These are phyloP conservation scores for Penicillium fimorum DNA, from an alignment of 495 filamentous ascomycete species.

Conservation along the genomic window DNA sequence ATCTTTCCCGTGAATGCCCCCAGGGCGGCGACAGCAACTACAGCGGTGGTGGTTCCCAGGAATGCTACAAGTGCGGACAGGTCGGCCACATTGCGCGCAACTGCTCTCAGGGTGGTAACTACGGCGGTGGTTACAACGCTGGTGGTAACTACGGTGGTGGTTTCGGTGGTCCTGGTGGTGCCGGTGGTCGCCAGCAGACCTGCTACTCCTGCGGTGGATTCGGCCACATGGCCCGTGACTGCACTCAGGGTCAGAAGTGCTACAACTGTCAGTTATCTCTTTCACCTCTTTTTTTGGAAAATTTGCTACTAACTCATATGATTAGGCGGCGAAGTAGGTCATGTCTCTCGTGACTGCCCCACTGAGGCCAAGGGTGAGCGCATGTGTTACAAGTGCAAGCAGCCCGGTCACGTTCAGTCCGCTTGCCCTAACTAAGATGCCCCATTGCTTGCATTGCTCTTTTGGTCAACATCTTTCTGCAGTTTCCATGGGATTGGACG, in stretches of 20 bases:
- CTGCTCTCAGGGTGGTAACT: slow-evolving; percentile 68
- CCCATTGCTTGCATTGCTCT: slow-evolving; percentile 11
- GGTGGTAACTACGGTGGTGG: slow-evolving; percentile 53
- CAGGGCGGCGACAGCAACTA: slow-evolving; percentile 52
- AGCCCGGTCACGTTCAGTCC: slow-evolving; percentile 93
- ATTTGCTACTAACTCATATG: slow-evolving; percentile 11
- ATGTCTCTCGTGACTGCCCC: slow-evolving; percentile 92
- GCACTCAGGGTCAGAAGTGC: slow-evolving; percentile 98
- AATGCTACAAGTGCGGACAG: slow-evolving; percentile 99
- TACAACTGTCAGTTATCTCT: slow-evolving; percentile 77
- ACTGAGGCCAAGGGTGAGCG: slow-evolving; percentile 86
- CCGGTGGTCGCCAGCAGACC: slow-evolving; percentile 53
- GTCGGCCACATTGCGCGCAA: slow-evolving; percentile 96
- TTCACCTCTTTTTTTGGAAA: too few relatives aligned
- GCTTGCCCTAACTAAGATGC: slow-evolving; percentile 72
- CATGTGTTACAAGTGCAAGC: slow-evolving; percentile 99
- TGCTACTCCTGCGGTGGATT: slow-evolving; percentile 97
- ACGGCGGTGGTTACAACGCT: slow-evolving; percentile 40
- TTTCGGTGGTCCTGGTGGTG: slow-evolving; percentile 27
- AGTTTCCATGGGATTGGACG: slow-evolving; percentile 14
- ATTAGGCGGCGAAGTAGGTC: slow-evolving; percentile 80
- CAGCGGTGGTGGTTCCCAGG: slow-evolving; percentile 55
- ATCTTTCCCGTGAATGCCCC: slow-evolving; percentile 91
- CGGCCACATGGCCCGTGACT: slow-evolving; percentile 96
- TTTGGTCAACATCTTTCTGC: slow-evolving; percentile 28